A percentile compares a stretch with the other conserved stretches of the same genome.
phyloP scores from a whole-genome alignment of 23 red algal species.

The Pyropia yezoensis region DNA sequence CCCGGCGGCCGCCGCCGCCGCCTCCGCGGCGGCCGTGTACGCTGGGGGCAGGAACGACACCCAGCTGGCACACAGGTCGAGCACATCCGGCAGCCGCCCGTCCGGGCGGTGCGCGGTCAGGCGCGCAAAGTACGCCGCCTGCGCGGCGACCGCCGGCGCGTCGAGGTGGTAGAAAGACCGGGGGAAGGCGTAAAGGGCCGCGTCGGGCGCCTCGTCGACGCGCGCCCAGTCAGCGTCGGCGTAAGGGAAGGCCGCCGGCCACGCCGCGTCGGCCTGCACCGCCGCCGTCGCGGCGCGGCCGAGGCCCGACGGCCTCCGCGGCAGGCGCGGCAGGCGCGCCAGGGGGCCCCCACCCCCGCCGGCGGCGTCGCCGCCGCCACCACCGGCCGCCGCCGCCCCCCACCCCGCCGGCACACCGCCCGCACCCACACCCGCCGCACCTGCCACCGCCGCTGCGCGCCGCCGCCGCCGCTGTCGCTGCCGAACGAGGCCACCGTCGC shows the following conservation, averaged over 20 bases:
- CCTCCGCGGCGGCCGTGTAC: conserved; percentile 5
- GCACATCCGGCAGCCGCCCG: conserved; percentile 13
- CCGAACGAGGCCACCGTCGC: too few relatives aligned
- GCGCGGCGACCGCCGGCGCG: conserved; percentile 22
- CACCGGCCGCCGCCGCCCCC: too few relatives aligned
- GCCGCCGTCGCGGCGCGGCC: conserved; percentile 2
- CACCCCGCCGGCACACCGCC: too few relatives aligned
- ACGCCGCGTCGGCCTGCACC: background rate
- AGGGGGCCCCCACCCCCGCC: too few relatives aligned
- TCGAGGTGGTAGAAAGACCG: conserved; percentile 72
- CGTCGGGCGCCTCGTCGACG: conserved; percentile 37
- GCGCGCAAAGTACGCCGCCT: conserved; percentile 17
- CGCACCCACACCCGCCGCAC: too few relatives aligned
- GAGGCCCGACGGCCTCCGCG: conserved; percentile 4
- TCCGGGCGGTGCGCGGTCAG: conserved; percentile 1
- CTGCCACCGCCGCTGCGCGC: too few relatives aligned
- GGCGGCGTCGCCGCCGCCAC: too few relatives aligned
- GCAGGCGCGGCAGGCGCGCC: too few relatives aligned
- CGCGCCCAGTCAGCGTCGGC: conserved; percentile 43
- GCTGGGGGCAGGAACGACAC: conserved; percentile 54
- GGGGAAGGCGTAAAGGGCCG: conserved; percentile 46
- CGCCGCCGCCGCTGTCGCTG: too few relatives aligned
- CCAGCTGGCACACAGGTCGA: conserved; percentile 68
- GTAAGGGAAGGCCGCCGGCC: conserved; percentile 44
- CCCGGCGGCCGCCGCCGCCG: too few relatives aligned